Conservation (phyloP, 805 yeast species). For the Saccharomycopsis amapae region DNA sequence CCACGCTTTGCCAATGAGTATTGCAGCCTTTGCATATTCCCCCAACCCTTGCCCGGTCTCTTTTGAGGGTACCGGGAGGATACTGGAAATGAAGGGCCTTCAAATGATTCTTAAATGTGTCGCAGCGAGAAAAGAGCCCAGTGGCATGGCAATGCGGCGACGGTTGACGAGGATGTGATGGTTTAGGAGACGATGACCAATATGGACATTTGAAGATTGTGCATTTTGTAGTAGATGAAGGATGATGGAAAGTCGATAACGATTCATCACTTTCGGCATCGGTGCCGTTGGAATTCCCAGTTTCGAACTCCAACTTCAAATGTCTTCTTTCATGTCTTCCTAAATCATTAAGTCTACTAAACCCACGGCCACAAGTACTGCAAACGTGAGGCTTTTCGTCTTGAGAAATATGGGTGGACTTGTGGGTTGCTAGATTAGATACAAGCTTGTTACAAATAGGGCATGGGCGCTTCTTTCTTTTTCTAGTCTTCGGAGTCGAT, state of each 20-base stretch:
- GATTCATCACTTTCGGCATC: background rate
- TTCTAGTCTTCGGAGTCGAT: background rate
- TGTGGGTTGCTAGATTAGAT: constrained; percentile 59
- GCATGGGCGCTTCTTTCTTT: constrained; percentile 60
- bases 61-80: constrained; percentile 80
- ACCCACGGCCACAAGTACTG: constrained; percentile 71
- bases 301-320: too few species aligned
- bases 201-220: constrained; percentile 21
- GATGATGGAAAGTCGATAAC: background rate
- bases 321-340: constrained; percentile 81
- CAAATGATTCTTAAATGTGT: constrained; percentile 84
- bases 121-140: constrained; percentile 84
- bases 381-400: constrained; percentile 45
- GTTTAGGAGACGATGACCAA: background rate
- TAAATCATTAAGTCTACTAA: constrained; percentile 81
- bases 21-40: constrained; percentile 81
- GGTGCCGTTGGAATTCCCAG: constrained; percentile 39
- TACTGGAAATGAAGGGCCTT: constrained; percentile 85
- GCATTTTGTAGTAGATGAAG: constrained; percentile 3
- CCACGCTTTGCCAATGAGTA: constrained; percentile 54
- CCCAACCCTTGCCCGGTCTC: constrained; percentile 56
- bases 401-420: constrained; percentile 72
- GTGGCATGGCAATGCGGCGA: constrained; percentile 74
- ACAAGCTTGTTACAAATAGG: constrained; percentile 62
- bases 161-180: too few species aligned